phyloP scores from a whole-genome alignment of 2,329 filamentous ascomycete species.

The Chalaropsis ovoidea region DNA sequence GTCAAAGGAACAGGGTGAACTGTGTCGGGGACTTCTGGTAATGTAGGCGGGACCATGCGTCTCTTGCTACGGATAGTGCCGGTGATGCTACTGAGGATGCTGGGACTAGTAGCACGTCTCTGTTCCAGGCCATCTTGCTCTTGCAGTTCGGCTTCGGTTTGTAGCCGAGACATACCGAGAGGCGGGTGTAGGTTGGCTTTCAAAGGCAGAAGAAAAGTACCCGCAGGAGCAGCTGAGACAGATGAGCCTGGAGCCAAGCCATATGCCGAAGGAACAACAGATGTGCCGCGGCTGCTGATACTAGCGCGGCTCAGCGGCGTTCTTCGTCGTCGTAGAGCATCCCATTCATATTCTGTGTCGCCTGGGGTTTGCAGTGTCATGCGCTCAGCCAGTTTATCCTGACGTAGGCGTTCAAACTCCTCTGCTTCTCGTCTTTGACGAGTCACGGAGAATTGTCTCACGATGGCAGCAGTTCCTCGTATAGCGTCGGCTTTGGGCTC shows the following conservation, averaged over 20 bases:
- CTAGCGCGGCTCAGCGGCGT: constrained; percentile 36
- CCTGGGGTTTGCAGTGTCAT: constrained; percentile 73
- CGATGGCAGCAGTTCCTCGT: constrained; percentile 76
- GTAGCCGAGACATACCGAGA: constrained; percentile 78
- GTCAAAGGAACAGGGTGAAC: constrained; percentile 54
- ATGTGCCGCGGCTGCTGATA: constrained; percentile 28
- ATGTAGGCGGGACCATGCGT: constrained; percentile 32
- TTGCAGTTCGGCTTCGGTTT: constrained; percentile 52
- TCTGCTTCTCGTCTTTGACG: constrained; percentile 69
- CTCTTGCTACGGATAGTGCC: constrained; percentile 41
- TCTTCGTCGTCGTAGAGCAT: constrained; percentile 69
- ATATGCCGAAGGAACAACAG: constrained; percentile 18
- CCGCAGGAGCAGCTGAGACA: constrained; percentile 11
- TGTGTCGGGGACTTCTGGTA: constrained; percentile 41
- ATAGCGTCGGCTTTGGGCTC: constrained; percentile 96
- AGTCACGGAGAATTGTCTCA: constrained; percentile 67
- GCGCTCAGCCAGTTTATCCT: constrained; percentile 61
- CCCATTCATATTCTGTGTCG: constrained; percentile 65
- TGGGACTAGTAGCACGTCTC: constrained; percentile 30
- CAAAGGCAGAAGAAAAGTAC: constrained; percentile 6
- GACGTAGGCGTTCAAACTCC: constrained; percentile 66
- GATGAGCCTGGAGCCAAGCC: constrained; percentile 20
- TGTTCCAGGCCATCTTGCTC: constrained; percentile 39
- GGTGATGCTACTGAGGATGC: constrained; percentile 46
- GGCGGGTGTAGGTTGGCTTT: constrained; percentile 51